Evolutionary conservation across 2,329 filamentous ascomycete species (phyloP).

Genomic region (Magnaporthiopsis rhizophila): DNA sequence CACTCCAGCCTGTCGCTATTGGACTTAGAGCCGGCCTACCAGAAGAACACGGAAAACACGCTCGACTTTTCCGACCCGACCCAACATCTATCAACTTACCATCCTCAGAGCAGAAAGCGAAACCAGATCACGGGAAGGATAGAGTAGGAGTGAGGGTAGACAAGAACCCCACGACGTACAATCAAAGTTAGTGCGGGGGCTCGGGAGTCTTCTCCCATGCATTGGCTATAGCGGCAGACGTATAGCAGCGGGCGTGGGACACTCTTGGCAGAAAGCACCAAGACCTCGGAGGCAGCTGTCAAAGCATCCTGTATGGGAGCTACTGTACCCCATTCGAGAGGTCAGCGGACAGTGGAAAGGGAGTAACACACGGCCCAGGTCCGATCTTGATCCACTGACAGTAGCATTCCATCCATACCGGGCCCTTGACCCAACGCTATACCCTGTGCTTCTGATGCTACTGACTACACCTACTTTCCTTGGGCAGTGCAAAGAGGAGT

Average conservation of each 20-base stretch:
- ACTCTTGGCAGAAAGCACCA: neutral
- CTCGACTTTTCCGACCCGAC: neutral
- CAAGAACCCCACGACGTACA: neutral
- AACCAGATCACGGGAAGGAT: neutral
- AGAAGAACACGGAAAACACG: neutral
- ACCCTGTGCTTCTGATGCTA: neutral
- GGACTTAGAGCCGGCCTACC: too few species aligned
- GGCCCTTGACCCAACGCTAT: neutral
- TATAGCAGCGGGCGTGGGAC: neutral
- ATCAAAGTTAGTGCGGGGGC: neutral
- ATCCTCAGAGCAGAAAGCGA: neutral
- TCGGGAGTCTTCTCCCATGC: neutral
- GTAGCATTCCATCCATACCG: neutral
- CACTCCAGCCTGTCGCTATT: neutral
- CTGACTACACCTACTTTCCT: too few species aligned
- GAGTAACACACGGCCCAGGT: neutral
- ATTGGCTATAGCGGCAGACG: neutral
- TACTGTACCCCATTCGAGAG: neutral
- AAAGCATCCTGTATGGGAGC: neutral
- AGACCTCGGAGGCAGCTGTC: neutral
- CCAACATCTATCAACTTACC: neutral
- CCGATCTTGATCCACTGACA: neutral
- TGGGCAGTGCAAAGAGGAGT: neutral
- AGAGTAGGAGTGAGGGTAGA: neutral
- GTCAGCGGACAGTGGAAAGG: neutral